Percentiles rank a stretch among this genome's conserved stretches.
phyloP scores from a whole-genome alignment of 371 early-diverging fungal genomes.

The Fennellomyces sp. region DNA sequence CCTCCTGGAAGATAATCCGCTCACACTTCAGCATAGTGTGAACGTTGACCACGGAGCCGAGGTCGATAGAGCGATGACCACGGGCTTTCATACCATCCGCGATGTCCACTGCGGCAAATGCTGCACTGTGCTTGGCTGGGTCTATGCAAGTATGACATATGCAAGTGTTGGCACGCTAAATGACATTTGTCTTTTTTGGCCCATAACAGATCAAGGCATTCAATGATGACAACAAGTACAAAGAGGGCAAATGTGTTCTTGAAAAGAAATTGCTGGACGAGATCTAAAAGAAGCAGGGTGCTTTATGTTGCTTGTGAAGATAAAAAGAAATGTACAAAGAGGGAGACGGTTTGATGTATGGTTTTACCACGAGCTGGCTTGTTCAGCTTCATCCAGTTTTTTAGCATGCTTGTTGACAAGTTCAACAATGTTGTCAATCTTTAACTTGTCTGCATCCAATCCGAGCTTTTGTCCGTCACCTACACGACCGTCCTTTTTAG shows the following conservation, averaged over 20 bases:
- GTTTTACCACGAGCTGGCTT: constrained; percentile 52
- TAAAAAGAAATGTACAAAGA: background rate
- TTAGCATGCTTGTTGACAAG: constrained; percentile 18
- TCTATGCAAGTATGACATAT: constrained; percentile 53
- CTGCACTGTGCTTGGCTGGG: constrained; percentile 69
- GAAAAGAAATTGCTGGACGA: constrained; percentile 38
- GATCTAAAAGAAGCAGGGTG: background rate
- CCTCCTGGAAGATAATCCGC: no score
- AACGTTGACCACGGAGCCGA: constrained; percentile 65
- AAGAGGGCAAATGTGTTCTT: constrained; percentile 74
- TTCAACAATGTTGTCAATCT: constrained; percentile 55
- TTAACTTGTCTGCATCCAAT: constrained; percentile 53
- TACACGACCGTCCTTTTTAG: constrained; percentile 5
- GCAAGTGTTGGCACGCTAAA: background rate
- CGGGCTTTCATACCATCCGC: constrained; percentile 69
- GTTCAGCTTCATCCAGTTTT: constrained; percentile 59
- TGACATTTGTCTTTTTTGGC: background rate
- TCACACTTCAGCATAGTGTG: constrained; percentile 39
- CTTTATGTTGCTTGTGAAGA: background rate
- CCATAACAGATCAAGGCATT: constrained; percentile 54
- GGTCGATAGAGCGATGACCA: constrained; percentile 66
- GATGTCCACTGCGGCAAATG: constrained; percentile 67
- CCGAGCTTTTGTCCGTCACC: constrained; percentile 62
- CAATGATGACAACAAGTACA: constrained; percentile 66
- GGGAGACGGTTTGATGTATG: no score